Base-by-base conservation (phyloP, 139 green algal genomes). In the Chlorella sorokiniana region DNA sequence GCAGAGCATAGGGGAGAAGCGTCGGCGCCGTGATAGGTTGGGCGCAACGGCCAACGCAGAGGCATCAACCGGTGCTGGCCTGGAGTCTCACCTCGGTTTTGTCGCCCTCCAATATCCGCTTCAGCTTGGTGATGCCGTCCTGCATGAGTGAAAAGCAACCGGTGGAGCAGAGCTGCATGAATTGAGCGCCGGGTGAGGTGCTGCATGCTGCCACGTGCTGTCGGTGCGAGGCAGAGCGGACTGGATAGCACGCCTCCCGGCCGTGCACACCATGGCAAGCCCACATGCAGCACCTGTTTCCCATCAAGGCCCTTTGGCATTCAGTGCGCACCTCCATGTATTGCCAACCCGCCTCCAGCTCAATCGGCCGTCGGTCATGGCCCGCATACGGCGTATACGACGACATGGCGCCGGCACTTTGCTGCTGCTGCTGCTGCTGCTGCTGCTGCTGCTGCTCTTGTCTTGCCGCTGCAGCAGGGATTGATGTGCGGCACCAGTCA, bases 111-210 rank as follows among this genome's bases (percentile, higher is more conserved):
- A 99, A 73, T 0, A 99, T 82, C 0, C 89, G 88, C 71, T 97
- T 96, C 3, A 99, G 93, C 93, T 99, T 99, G 52, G 88, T 84
- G 64, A 99, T 98, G 56, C 96, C 96, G 42, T 85, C 88, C 94
- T 98, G 91, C 78, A 81, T 59, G 18, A 40, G 33, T 9, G 40
- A 52, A 45, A 29, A 11, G 22, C 40, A 42, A 64, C 16, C 20
- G 54, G 35, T 18, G 25, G 23, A 5, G 38, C 54, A 37, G 18
- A 40, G n/a, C n/a, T n/a, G n/a, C n/a, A n/a, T n/a, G n/a, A n/a
- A n/a, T n/a, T n/a, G n/a, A n/a, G n/a, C n/a, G n/a, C n/a, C n/a
- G n/a, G n/a, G n/a, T n/a, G n/a, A n/a, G n/a, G n/a, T n/a, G n/a
- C n/a, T n/a, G n/a, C n/a, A n/a, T n/a, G n/a, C n/a, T n/a, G n/a